Percentiles rank a stretch among this genome's conserved stretches.
These are phyloP conservation scores for Stentor coeruleus DNA, from an alignment of 73 alveolate genomes.

Conservation along the genomic window DNA sequence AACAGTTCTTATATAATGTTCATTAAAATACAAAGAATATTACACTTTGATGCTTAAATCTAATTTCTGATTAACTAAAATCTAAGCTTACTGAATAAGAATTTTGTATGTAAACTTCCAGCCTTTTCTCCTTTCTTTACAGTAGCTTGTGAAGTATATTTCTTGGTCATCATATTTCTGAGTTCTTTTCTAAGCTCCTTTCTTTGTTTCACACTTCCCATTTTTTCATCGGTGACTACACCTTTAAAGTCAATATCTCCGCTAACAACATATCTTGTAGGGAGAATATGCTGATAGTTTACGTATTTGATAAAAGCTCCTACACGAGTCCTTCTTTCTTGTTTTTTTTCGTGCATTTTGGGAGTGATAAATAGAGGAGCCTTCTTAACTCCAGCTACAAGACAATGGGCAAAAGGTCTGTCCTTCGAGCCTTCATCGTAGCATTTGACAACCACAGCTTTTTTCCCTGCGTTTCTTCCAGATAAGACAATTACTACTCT, in stretches of 20 bases:
- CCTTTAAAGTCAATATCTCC: conserved; percentile 14
- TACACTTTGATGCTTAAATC: too few species aligned
- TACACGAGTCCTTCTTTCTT: conserved; percentile 73
- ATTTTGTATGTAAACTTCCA: conserved; percentile 4
- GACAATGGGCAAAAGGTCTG: conserved; percentile 77
- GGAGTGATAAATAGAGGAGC: conserved; percentile 71
- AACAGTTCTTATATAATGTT: too few species aligned
- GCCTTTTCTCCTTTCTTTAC: not conserved
- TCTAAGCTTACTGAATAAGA: conserved; percentile 24
- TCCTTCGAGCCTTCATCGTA: conserved; percentile 77
- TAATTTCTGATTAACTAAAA: not conserved
- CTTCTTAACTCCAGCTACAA: conserved; percentile 81
- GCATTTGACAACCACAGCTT: conserved; percentile 69
- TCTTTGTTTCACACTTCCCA: not conserved
- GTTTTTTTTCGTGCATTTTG: conserved; percentile 79
- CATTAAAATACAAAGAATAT: too few species aligned
- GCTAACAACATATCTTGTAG: conserved; percentile 63
- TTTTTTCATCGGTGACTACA: conserved; percentile 16
- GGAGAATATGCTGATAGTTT: conserved; percentile 82
- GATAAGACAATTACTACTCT: conserved; percentile 77
- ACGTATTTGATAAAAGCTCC: conserved; percentile 78
- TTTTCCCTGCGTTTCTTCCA: conserved; percentile 93
- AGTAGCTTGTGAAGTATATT: not conserved
- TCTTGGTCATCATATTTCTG: not conserved
- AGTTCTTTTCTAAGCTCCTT: conserved; percentile 14